Evolutionary conservation across 2,329 filamentous ascomycete genomes (phyloP), one percentile per base, ranked within the genome.

Genomic region (Dactylonectria estremocensis): DNA sequence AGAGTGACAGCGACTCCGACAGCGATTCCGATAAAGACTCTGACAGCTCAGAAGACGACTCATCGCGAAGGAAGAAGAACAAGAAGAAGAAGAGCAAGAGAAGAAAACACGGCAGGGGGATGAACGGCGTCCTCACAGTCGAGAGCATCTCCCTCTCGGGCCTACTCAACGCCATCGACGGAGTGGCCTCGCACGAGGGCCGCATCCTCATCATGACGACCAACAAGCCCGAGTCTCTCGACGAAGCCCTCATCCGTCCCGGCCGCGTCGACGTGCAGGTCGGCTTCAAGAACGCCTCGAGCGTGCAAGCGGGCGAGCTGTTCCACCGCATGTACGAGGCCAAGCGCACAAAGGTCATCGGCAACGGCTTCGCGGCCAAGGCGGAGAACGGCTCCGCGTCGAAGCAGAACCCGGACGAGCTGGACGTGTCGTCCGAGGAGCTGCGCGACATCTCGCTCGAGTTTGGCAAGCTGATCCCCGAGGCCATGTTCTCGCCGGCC

Each of bases 191-290:
- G 3, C 92, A 93, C 73, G 93, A 95, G 81, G 93, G 93, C 28
- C 88, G 92, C 52, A 88, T 95, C 13, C 86, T 95, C 18, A 91
- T 95, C 81, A 94, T 95, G 91, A 95, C 93, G 0, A 94, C 92
- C 35, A 96, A 95, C 80, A 88, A 90, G 67, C 91, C 91, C 3
- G 90, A 95, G 73, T 85, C 88, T 14, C 87, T 95, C 0, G 93
- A 95, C 76, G 87, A 90, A 52, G 93, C 92, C 0, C 85, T 96
- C 6, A 90, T 95, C 56, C 86, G 93, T 0, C 92, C 93, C 0
- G 92, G 93, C 1, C 86, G 92, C 1, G 90, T 95, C 4, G 93
- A 95, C 69, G 82, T 92, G 46, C 89, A 92, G 72, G 88, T 95
- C 1, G 83, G 83, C 11, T 93, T 95, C 78, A 85, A 82, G 22